Evolutionary conservation across 73 alveolate species (phyloP).

Genomic region (Paramecium pentaurelia): DNA sequence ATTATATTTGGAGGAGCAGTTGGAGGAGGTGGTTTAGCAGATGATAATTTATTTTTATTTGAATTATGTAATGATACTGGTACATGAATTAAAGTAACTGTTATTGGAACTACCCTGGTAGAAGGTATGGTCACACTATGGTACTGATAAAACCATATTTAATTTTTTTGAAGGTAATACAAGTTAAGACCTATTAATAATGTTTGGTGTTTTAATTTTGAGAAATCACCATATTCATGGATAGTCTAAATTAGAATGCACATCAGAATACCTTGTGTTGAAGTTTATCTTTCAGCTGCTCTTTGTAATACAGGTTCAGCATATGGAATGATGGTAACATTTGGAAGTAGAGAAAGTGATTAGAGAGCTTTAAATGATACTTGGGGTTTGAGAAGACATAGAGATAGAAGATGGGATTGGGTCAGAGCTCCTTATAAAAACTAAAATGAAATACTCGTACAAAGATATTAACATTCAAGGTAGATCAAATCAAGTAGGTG

Average conservation of each 20-base stretch:
- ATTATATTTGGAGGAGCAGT: slow-evolving; percentile 98
- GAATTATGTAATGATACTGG: slow-evolving; percentile 85
- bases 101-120: slow-evolving; percentile 99
- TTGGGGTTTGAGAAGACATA: slow-evolving; percentile 98
- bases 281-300: slow-evolving; percentile 96
- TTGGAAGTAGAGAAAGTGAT: slow-evolving; percentile 89
- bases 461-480: slow-evolving; percentile 80
- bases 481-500: no score
- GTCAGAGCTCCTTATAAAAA: slow-evolving; percentile 93
- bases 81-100: slow-evolving; percentile 97
- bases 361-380: slow-evolving; percentile 89
- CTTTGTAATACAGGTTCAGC: slow-evolving; percentile 97
- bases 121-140: slow-evolving; percentile 98
- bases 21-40: slow-evolving; percentile 96
- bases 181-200: slow-evolving; percentile 88
- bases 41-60: slow-evolving; percentile 79
- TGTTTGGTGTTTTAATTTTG: slow-evolving; percentile 87
- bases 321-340: slow-evolving; percentile 97
- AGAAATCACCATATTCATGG: slow-evolving; percentile 86
- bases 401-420: slow-evolving; percentile 99
- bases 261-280: slow-evolving; percentile 85
- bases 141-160: slow-evolving; percentile 91
- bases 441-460: slow-evolving; percentile 65
- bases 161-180: slow-evolving; percentile 95
- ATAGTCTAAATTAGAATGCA: slow-evolving; percentile 75